Conservation (phyloP, 768 basidiomycete species). For the Cystobasidium tubakii region DNA sequence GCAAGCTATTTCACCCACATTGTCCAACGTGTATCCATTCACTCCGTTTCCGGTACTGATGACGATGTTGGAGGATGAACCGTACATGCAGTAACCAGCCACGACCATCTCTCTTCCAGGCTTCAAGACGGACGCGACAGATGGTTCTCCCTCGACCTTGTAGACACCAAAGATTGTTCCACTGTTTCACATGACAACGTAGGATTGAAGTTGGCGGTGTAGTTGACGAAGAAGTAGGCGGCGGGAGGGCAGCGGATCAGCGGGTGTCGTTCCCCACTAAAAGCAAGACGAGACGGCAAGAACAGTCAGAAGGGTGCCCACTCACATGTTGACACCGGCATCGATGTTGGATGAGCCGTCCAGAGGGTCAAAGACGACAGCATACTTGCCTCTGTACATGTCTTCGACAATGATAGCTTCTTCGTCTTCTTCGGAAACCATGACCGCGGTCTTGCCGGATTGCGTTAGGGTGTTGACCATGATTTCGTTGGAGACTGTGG, state of each 20-base stretch:
- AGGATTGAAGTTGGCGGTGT: neutral
- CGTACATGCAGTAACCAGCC: conserved; percentile 57
- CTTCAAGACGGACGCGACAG: conserved; percentile 76
- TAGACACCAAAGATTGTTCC: conserved; percentile 98
- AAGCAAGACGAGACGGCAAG: neutral
- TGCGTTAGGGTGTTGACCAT: conserved; percentile 96
- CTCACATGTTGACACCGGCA: conserved; percentile 86
- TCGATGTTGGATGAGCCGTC: conserved; percentile 97
- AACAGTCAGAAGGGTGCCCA: conserved; percentile 3
- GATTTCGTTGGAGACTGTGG: conserved; percentile 77
- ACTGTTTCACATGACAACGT: too few species aligned
- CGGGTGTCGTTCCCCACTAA: neutral
- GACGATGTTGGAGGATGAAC: conserved; percentile 93
- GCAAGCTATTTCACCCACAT: conserved; percentile 48
- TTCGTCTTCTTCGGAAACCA: conserved; percentile 77
- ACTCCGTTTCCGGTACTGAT: conserved; percentile 91
- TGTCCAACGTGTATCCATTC: conserved; percentile 96
- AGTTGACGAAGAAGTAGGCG: neutral
- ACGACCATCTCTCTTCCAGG: conserved; percentile 97
- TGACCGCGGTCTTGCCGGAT: conserved; percentile 91
- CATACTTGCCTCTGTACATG: conserved; percentile 75
- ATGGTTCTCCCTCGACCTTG: conserved; percentile 78
- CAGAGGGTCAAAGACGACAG: conserved; percentile 96
- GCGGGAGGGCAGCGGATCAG: neutral
- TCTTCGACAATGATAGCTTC: conserved; percentile 81